Conservation (phyloP, 1,139 yeast genomes). For the Geotrichum carabidarum region DNA sequence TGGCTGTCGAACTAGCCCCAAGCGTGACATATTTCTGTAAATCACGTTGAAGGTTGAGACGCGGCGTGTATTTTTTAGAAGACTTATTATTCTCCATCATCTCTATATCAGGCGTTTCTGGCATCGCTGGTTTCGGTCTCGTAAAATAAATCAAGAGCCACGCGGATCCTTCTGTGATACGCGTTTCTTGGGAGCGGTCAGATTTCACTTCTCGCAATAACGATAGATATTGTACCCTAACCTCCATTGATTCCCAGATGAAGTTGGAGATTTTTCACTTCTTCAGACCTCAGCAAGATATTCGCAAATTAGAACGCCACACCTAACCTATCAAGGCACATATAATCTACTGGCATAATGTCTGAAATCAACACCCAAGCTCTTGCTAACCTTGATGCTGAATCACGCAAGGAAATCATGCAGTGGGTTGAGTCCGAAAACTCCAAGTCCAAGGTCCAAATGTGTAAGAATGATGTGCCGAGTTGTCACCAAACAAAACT, state of each 20-base stretch:
- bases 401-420: conserved; percentile 67
- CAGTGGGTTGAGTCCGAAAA: conserved; percentile 77
- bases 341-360: conserved; percentile 39
- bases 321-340: background rate
- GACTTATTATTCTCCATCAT: background rate
- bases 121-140: background rate
- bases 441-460: conserved; percentile 82
- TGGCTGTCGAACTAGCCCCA: background rate
- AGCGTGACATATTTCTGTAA: background rate
- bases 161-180: no score
- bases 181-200: no score
- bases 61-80: background rate
- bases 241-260: no score
- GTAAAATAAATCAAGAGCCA: no score
- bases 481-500: background rate
- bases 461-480: conserved; percentile 37
- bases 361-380: conserved; percentile 57
- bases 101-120: background rate
- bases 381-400: conserved; percentile 61
- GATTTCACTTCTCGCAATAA: no score
- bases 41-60: background rate
- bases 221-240: no score
- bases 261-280: no score
- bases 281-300: no score
- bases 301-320: background rate